Percentiles rank a stretch among this genome's conserved stretches.
These are phyloP conservation scores for Cytospora paraplurivora DNA, from an alignment of 2,329 filamentous ascomycete genomes.

Conservation along the genomic window DNA sequence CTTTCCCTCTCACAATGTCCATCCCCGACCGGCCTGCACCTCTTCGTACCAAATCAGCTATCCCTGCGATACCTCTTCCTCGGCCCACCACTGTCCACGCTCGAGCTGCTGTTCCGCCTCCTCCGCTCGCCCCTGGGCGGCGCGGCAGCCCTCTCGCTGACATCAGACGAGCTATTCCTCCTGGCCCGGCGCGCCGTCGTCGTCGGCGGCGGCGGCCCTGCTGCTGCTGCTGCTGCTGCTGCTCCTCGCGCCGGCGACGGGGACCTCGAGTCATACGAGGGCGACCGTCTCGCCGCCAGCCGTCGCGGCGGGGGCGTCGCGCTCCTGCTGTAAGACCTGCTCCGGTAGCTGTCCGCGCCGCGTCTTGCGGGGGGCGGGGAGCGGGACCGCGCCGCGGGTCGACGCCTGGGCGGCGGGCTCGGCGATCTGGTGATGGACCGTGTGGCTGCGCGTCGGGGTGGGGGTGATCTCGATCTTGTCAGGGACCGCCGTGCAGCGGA, in stretches of 20 bases:
- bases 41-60: neutral
- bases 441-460: constrained; percentile 11
- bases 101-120: constrained; percentile 27
- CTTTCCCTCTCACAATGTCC: neutral
- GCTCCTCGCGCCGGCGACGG: constrained; percentile 16
- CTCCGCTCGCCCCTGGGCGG: constrained; percentile 23
- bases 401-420: constrained; percentile 19
- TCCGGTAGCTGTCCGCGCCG: constrained; percentile 19
- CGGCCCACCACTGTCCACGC: constrained; percentile 21
- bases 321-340: constrained; percentile 23
- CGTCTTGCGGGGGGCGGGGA: constrained; percentile 21
- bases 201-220: constrained; percentile 13
- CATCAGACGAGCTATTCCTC: constrained; percentile 21
- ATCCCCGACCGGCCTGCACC: no score
- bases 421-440: constrained; percentile 23
- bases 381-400: constrained; percentile 13
- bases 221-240: constrained; percentile 4
- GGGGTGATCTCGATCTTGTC: constrained; percentile 21
- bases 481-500: constrained; percentile 15
- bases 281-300: constrained; percentile 1
- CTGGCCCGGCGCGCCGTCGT: constrained; percentile 11
- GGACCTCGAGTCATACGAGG: constrained; percentile 20
- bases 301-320: constrained; percentile 18
- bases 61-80: constrained; percentile 27
- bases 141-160: constrained; percentile 9